These are phyloP conservation scores for Colletotrichum sp. DNA, from an alignment of 2,329 filamentous ascomycete species.

Conservation along the genomic window DNA sequence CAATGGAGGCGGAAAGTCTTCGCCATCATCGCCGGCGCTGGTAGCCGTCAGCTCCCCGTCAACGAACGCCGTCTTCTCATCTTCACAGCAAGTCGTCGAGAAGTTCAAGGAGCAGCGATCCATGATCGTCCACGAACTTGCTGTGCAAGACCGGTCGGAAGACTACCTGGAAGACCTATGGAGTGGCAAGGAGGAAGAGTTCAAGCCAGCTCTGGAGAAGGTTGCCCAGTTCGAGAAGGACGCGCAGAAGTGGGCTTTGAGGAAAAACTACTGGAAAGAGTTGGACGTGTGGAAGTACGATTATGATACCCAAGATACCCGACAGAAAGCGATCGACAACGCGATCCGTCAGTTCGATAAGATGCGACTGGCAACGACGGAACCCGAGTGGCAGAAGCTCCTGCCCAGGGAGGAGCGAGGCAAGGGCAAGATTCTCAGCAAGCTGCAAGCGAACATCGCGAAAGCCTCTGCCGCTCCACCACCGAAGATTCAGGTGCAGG, in stretches of 20 bases:
- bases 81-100: slow-evolving; percentile 56
- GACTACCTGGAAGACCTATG: slow-evolving; percentile 56
- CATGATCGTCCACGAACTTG: slow-evolving; percentile 65
- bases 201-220: slow-evolving; percentile 60
- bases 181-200: slow-evolving; percentile 57
- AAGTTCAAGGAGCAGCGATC: slow-evolving; percentile 58
- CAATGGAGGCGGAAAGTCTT: slow-evolving; percentile 35
- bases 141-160: slow-evolving; percentile 55
- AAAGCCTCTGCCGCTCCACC: slow-evolving; percentile 48
- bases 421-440: slow-evolving; percentile 65
- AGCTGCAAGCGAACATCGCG: slow-evolving; percentile 63
- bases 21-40: slow-evolving; percentile 61
- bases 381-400: slow-evolving; percentile 67
- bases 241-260: slow-evolving; percentile 58
- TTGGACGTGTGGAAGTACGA: slow-evolving; percentile 68
- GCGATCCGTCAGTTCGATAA: slow-evolving; percentile 65
- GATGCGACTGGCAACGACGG: slow-evolving; percentile 58
- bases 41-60: slow-evolving; percentile 60
- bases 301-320: slow-evolving; percentile 58
- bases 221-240: slow-evolving; percentile 57
- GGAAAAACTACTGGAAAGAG: slow-evolving; percentile 65
- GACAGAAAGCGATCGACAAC: slow-evolving; percentile 65
- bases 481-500: slow-evolving; percentile 56
- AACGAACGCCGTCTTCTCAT: slow-evolving; percentile 51
- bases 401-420: slow-evolving; percentile 62